These are phyloP conservation scores for Deuterostichococcus epilithicus DNA, from an alignment of 139 green algal genomes.

Conservation along the genomic window DNA sequence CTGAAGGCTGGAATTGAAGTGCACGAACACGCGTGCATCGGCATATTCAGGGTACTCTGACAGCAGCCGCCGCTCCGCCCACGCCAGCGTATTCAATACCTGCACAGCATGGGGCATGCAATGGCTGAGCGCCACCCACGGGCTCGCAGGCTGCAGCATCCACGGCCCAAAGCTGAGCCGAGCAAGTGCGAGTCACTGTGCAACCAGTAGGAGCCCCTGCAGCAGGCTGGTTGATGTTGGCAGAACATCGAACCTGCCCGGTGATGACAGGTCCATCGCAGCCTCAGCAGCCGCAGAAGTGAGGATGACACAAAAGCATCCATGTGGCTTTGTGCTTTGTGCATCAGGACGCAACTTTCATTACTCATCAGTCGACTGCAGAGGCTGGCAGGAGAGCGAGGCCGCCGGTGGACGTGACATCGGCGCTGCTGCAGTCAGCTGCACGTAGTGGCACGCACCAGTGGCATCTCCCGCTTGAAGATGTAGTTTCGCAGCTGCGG, in stretches of 20 bases:
- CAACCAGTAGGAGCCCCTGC: too few relatives aligned
- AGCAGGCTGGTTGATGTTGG: too few relatives aligned
- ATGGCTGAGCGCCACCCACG: too few relatives aligned
- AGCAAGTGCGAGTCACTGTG: background rate
- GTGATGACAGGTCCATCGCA: background rate
- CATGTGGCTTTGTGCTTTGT: too few relatives aligned
- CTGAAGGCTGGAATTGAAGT: slow-evolving; percentile 62
- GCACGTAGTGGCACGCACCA: slow-evolving; percentile 47
- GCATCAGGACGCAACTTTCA: background rate
- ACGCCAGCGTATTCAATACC: slow-evolving; percentile 76
- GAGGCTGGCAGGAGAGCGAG: background rate
- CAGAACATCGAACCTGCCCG: background rate
- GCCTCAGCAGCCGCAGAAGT: background rate
- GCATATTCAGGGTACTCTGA: slow-evolving; percentile 30
- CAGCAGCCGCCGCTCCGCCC: slow-evolving; percentile 66
- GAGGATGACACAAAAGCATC: background rate
- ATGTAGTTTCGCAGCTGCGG: slow-evolving; percentile 81
- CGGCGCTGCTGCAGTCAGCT: background rate
- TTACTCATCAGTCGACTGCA: background rate
- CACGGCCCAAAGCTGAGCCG: background rate
- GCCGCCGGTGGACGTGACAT: background rate
- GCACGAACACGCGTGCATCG: slow-evolving; percentile 62
- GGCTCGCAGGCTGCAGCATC: background rate
- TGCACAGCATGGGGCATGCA: slow-evolving; percentile 10
- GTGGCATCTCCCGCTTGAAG: slow-evolving; percentile 84